A percentile compares a stretch with the other conserved stretches of the same genome.
phyloP scores from a whole-genome alignment of 352 stramenopile species.

The Globisporangium parvum region DNA sequence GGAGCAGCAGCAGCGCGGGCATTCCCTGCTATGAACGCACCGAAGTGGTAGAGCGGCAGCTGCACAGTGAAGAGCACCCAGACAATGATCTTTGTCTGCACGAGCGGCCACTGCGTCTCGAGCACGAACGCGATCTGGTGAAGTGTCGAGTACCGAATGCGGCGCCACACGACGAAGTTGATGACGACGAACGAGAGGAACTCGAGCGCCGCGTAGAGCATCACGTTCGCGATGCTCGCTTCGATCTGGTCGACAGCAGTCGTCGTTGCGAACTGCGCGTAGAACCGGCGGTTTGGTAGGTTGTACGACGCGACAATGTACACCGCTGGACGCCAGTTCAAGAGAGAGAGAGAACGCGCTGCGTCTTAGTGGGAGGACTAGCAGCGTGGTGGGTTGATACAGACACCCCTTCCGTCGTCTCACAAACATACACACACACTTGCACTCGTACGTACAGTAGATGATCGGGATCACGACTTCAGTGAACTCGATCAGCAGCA shows the following conservation, averaged over 20 bases:
- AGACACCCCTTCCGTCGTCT: neutral
- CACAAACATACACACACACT: neutral
- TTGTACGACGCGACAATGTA: conserved; percentile 29
- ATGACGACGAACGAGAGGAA: conserved; percentile 13
- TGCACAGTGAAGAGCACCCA: conserved; percentile 39
- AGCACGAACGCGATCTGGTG: conserved; percentile 35
- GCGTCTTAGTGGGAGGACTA: neutral
- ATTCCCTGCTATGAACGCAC: conserved; percentile 4
- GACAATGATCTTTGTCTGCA: conserved; percentile 38
- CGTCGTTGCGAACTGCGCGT: conserved; percentile 23
- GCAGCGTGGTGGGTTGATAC: no score
- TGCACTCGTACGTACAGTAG: conserved; percentile 15
- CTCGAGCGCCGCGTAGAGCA: conserved; percentile 19
- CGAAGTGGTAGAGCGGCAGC: conserved; percentile 25
- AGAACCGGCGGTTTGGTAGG: conserved; percentile 25
- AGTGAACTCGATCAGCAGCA: conserved; percentile 15
- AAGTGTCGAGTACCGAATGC: conserved; percentile 19
- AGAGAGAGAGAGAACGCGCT: neutral
- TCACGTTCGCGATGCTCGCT: conserved; percentile 24
- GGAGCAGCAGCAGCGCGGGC: no score
- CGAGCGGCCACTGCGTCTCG: conserved; percentile 23
- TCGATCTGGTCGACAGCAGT: conserved; percentile 4
- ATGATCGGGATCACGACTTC: conserved; percentile 15
- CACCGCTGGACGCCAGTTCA: conserved; percentile 5
- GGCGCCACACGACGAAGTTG: conserved; percentile 15